phyloP scores from a whole-genome alignment of 495 filamentous ascomycete species.

The Parathielavia hyrcaniae region DNA sequence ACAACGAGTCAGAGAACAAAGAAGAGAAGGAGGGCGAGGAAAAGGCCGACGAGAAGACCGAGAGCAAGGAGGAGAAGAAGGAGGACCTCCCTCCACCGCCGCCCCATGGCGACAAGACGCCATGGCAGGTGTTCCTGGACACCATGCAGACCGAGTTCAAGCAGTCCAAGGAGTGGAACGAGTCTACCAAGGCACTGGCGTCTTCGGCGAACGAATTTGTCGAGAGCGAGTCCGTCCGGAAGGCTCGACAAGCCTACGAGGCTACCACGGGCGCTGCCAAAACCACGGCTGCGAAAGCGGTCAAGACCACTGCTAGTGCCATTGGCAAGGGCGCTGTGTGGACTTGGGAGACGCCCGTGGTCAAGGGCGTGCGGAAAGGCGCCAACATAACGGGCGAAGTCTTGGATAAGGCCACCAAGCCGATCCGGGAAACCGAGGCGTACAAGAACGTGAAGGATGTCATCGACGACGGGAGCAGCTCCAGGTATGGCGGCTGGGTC shows the following conservation, averaged over 20 bases:
- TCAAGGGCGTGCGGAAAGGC: slow-evolving; percentile 84
- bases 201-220: slow-evolving; percentile 81
- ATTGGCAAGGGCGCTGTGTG: slow-evolving; percentile 85
- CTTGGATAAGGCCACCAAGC: slow-evolving; percentile 86
- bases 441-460: slow-evolving; percentile 92
- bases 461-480: slow-evolving; percentile 95
- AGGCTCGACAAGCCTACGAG: slow-evolving; percentile 77
- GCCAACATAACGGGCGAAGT: slow-evolving; percentile 78
- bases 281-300: slow-evolving; percentile 63
- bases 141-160: slow-evolving; percentile 90
- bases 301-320: slow-evolving; percentile 77
- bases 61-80: slow-evolving; percentile 51
- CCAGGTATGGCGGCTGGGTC: slow-evolving; percentile 89
- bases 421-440: slow-evolving; percentile 86
- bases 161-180: slow-evolving; percentile 97
- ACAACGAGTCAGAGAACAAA: slow-evolving; percentile 27
- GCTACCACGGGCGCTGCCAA: slow-evolving; percentile 70
- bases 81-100: slow-evolving; percentile 83
- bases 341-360: slow-evolving; percentile 94
- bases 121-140: slow-evolving; percentile 97
- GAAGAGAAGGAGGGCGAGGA: slow-evolving; percentile 44
- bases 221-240: slow-evolving; percentile 88
- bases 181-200: slow-evolving; percentile 90
- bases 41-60: slow-evolving; percentile 43
- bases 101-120: slow-evolving; percentile 94